phyloP scores from a whole-genome alignment of 352 stramenopile genomes.

The Pythium apleroticum region DNA sequence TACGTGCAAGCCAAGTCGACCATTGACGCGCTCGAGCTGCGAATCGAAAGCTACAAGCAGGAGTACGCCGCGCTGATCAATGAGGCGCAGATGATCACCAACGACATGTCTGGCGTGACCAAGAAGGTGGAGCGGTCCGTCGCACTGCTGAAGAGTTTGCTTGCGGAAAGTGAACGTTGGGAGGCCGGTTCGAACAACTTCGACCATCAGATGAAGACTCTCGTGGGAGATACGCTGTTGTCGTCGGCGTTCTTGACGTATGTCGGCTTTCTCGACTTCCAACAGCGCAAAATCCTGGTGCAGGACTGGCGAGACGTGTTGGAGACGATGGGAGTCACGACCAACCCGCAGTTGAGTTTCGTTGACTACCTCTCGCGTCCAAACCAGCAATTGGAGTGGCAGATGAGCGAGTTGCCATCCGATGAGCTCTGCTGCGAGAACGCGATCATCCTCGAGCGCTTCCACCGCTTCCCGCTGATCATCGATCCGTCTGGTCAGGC shows the following conservation, averaged over 20 bases:
- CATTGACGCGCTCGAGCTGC: constrained; percentile 93
- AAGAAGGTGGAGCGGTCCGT: constrained; percentile 97
- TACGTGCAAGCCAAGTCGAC: constrained; percentile 93
- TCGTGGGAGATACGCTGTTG: constrained; percentile 97
- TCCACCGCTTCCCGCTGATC: constrained; percentile 97
- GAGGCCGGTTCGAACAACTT: constrained; percentile 96
- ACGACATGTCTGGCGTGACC: constrained; percentile 97
- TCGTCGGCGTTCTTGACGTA: constrained; percentile 98
- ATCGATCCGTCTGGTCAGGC: constrained; percentile 98
- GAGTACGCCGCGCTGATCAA: constrained; percentile 98
- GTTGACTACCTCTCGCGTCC: constrained; percentile 97
- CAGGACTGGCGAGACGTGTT: constrained; percentile 95
- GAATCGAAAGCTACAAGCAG: constrained; percentile 97
- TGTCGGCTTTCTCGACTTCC: constrained; percentile 98
- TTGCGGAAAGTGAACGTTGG: constrained; percentile 98
- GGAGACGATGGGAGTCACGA: constrained; percentile 90
- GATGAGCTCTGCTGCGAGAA: constrained; percentile 99
- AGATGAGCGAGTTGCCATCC: constrained; percentile 94
- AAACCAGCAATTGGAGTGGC: constrained; percentile 94
- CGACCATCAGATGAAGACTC: constrained; percentile 94
- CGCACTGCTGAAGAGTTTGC: constrained; percentile 97
- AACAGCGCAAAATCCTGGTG: constrained; percentile 93
- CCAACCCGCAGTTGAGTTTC: constrained; percentile 84
- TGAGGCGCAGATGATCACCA: constrained; percentile 97
- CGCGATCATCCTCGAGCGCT: constrained; percentile 97